Evolutionary conservation across 2,329 filamentous ascomycete species (phyloP), one percentile per base, ranked within the genome.

Genomic region (Cytospora piceae): DNA sequence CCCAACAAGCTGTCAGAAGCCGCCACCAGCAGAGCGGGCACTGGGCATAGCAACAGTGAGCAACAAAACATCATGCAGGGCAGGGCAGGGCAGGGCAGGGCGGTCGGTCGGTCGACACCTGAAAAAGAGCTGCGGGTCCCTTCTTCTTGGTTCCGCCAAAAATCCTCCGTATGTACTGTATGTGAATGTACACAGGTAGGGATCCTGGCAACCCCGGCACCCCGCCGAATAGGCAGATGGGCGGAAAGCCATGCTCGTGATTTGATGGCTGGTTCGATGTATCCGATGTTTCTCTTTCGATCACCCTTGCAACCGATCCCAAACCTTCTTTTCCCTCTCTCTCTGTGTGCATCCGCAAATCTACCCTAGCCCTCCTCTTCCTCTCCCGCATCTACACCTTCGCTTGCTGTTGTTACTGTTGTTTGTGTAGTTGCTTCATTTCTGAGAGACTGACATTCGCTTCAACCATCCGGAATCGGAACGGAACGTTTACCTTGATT

Each of bases 291-390:
- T 52, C 54, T 58, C 32, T 49, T 51, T 29, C 53, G 39, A 39
- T 58, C 46, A 64, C 58, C 65, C 65, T 58, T 67, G 65, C 60
- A 67, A 64, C 65, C 61, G 61, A 64, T 67, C 56, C 60, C 42
- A 54, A 58, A 64, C 57, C 65, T 58, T 64, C 64, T 51, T 58
- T 55, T 15, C 39, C 27, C 46, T 57, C 20, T 63, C 56, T 42
- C 53, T 57, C 27, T 29, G 3, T 29, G 61, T 39, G 39, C 53
- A 29, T 51, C 61, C 22, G 53, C 61, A 63, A 31, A 54, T 51
- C 61, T 63, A 51, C n/a, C 34, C 29, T 34, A 29, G 49, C 39
- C 39, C 32, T 54, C 56, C n/a, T 24, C 61, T 42, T 57, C 51
- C 42, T 63, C 61, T 22, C 62, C 62, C 27, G 24, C 49, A 57